A percentile compares a stretch with the other conserved stretches of the same genome.
Conservation (phyloP, 495 filamentous ascomycete species). For the Aspergillus sclerotioniger region DNA sequence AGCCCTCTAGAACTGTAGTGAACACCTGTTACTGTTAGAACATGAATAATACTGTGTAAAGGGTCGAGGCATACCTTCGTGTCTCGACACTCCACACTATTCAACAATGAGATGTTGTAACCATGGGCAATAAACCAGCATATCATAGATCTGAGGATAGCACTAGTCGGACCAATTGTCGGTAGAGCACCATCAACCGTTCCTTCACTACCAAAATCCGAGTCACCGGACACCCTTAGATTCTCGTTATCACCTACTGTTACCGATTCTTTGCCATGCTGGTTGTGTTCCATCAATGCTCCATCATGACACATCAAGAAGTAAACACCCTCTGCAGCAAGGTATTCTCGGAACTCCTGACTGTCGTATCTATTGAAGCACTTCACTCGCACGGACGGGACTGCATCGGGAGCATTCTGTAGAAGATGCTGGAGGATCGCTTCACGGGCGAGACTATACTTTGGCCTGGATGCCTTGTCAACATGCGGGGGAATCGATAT, state of each 20-base stretch:
- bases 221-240: neutral
- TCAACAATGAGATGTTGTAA: constrained; percentile 60
- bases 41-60: too few relatives aligned
- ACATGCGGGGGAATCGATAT: constrained; percentile 15
- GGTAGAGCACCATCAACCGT: constrained; percentile 2
- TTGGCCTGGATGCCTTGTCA: constrained; percentile 22
- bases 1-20: constrained; percentile 47
- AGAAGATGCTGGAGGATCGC: constrained; percentile 63
- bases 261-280: neutral
- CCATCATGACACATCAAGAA: constrained; percentile 73
- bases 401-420: constrained; percentile 24
- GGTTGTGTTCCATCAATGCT: constrained; percentile 17
- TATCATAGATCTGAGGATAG: constrained; percentile 47
- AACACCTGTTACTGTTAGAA: constrained; percentile 26
- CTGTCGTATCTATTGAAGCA: constrained; percentile 47
- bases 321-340: constrained; percentile 50
- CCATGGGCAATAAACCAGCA: constrained; percentile 42
- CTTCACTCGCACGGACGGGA: constrained; percentile 37
- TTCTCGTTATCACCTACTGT: neutral
- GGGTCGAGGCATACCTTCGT: constrained; percentile 47
- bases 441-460: constrained; percentile 60
- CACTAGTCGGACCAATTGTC: constrained; percentile 13
- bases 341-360: constrained; percentile 50
- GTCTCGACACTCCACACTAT: constrained; percentile 56
- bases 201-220: neutral